phyloP scores from a whole-genome alignment of 345 rosid genomes.

The Syzygium grande region DNA sequence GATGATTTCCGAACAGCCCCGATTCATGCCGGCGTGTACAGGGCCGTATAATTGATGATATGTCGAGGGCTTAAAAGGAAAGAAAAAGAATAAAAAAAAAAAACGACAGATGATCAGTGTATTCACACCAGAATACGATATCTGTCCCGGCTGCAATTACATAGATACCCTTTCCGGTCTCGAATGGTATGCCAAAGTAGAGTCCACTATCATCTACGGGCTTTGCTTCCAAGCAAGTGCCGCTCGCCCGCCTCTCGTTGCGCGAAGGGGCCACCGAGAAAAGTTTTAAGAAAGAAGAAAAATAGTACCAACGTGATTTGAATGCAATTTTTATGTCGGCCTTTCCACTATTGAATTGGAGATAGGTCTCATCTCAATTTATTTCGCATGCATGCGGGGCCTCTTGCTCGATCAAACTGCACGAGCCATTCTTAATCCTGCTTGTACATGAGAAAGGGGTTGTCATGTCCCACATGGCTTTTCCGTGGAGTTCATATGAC shows the following conservation, averaged over 20 bases:
- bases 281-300: neutral
- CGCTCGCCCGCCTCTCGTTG: neutral
- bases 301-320: neutral
- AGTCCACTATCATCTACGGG: neutral
- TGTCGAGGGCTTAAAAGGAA: neutral
- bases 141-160: neutral
- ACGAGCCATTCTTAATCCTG: neutral
- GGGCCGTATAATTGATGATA: neutral
- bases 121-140: neutral
- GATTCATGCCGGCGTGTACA: neutral
- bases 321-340: neutral
- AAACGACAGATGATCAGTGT: neutral
- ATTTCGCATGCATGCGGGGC: neutral
- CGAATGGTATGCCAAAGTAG: neutral
- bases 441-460: neutral
- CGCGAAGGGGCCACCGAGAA: neutral
- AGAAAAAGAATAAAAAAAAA: neutral
- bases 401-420: neutral
- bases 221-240: neutral
- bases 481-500: rapidly evolving
- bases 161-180: neutral
- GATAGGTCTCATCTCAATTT: too few species aligned
- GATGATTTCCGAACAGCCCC: neutral
- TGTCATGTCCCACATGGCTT: rapidly evolving
- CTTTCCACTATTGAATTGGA: neutral